These are phyloP conservation scores for Colletotrichum chlorophyti DNA, from an alignment of 2,329 filamentous ascomycete genomes.

Conservation along the genomic window DNA sequence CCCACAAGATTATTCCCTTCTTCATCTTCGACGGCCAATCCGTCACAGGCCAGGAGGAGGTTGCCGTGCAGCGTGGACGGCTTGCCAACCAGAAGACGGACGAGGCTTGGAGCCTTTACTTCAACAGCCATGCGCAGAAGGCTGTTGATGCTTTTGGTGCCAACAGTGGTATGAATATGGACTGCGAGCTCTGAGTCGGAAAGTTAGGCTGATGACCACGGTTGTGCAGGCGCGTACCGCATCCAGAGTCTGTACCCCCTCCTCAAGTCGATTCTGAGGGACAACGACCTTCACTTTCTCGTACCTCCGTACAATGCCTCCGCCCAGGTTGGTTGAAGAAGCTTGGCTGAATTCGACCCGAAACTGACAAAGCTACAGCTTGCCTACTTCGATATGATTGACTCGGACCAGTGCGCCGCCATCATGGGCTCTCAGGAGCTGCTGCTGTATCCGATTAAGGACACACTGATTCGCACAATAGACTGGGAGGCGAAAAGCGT, in stretches of 20 bases:
- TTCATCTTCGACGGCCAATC: constrained; percentile 94
- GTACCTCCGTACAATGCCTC: constrained; percentile 89
- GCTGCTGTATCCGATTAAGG: constrained; percentile 83
- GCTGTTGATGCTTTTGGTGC: constrained; percentile 86
- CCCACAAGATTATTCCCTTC: constrained; percentile 74
- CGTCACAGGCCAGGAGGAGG: constrained; percentile 76
- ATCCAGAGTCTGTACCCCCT: constrained; percentile 78
- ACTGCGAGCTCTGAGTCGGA: constrained; percentile 24
- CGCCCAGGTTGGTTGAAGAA: constrained; percentile 74
- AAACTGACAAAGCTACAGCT: constrained; percentile 58
- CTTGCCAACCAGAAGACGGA: constrained; percentile 75
- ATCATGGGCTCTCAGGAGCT: constrained; percentile 86
- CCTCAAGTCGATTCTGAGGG: constrained; percentile 75
- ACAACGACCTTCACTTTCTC: constrained; percentile 75
- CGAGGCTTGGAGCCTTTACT: constrained; percentile 87
- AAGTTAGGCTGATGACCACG: constrained; percentile 11
- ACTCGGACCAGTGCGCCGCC: constrained; percentile 73
- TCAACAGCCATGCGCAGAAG: constrained; percentile 77
- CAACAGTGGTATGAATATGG: constrained; percentile 67
- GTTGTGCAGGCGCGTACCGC: constrained; percentile 68
- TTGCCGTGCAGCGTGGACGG: constrained; percentile 68
- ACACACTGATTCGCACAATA: constrained; percentile 71
- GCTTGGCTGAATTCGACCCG: constrained; percentile 20
- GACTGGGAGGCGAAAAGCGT: constrained; percentile 75
- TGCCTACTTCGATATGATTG: constrained; percentile 75